Conservation (phyloP, 1,139 yeast species). For the Sporopachydermia cereana region DNA sequence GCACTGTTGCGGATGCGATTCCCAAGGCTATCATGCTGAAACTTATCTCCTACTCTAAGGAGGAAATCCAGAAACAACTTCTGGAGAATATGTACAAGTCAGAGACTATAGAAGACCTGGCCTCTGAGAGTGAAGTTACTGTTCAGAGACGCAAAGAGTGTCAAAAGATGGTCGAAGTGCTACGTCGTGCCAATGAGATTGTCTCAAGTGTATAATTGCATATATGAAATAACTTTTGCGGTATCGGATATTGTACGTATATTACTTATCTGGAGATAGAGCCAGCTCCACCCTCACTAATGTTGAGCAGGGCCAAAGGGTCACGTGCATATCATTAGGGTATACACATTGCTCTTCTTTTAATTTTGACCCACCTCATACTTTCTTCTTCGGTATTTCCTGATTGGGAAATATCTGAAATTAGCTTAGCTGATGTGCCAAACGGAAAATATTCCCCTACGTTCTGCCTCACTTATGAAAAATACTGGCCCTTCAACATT, state of each 20-base stretch:
- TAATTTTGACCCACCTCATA: no score
- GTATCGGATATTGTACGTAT: background rate
- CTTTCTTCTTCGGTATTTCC: no score
- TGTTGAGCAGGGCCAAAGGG: no score
- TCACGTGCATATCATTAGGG: no score
- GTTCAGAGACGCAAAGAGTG: constrained; percentile 94
- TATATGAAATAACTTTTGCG: background rate
- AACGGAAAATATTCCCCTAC: no score
- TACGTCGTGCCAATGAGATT: constrained; percentile 81
- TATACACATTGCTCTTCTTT: no score
- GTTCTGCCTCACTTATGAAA: no score
- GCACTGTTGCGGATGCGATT: constrained; percentile 84
- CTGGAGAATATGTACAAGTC: constrained; percentile 78
- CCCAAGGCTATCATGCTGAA: constrained; percentile 95
- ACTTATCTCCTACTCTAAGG: constrained; percentile 72
- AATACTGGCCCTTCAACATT: no score
- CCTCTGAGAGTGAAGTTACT: constrained; percentile 86
- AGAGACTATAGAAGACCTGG: constrained; percentile 62
- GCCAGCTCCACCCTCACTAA: no score
- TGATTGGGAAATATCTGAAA: no score
- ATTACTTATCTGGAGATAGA: no score
- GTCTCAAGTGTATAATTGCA: constrained; percentile 63
- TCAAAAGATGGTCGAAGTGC: constrained; percentile 84
- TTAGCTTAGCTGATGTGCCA: no score
- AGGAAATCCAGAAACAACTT: constrained; percentile 80